Evolutionary conservation across 441 rosid genomes (phyloP).

Genomic region (Raphanus hybrid): DNA sequence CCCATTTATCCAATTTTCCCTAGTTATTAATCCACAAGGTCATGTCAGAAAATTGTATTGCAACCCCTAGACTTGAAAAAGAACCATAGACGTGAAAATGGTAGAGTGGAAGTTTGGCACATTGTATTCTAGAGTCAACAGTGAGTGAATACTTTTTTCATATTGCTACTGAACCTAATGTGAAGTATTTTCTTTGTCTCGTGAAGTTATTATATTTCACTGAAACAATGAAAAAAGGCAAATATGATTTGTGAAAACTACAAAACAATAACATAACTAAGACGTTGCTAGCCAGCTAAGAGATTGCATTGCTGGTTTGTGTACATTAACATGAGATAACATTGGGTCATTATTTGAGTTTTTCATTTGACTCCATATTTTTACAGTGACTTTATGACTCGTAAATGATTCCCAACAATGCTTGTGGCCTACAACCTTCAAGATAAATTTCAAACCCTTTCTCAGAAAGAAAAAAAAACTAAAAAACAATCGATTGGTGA

Average conservation of each 20-base stretch:
- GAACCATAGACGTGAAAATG: not conserved
- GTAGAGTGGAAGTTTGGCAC: conserved; percentile 21
- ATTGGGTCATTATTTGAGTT: not conserved
- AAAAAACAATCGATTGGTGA: too few species aligned
- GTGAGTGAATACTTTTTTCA: conserved; percentile 7
- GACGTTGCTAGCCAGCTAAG: conserved; percentile 8
- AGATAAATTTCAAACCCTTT: not conserved
- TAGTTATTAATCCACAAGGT: not conserved
- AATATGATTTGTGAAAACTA: not conserved
- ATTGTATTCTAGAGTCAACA: conserved; percentile 11
- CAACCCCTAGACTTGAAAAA: conserved; percentile 18
- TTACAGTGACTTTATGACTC: not conserved
- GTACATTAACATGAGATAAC: not conserved
- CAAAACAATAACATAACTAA: not conserved
- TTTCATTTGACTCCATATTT: not conserved
- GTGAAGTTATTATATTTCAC: not conserved
- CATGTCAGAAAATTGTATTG: conserved; percentile 11
- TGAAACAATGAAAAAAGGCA: not conserved
- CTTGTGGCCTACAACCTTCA: not conserved
- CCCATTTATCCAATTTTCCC: too few species aligned
- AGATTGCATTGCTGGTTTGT: not conserved
- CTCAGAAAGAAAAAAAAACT: too few species aligned
- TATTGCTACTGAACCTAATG: not conserved
- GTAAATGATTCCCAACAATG: not conserved
- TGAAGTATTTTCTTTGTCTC: not conserved